Evolutionary conservation across 208 protist species (phyloP).

Genomic region (Trypanosoma lewisi): DNA sequence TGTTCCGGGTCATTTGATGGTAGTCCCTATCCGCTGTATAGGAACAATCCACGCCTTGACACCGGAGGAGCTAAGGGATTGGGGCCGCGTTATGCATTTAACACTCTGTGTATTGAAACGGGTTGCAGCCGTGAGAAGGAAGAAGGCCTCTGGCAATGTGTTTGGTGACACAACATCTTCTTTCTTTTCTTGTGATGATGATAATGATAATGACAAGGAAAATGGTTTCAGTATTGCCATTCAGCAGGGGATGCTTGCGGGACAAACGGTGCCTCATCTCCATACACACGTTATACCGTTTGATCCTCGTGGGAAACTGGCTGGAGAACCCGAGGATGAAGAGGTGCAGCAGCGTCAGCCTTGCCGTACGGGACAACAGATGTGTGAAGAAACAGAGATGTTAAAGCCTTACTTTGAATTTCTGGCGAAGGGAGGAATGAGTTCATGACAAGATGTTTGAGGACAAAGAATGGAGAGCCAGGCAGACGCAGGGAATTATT

Average conservation of each 20-base stretch:
- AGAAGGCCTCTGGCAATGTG: background rate
- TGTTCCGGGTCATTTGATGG: slow-evolving; percentile 73
- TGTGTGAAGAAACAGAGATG: slow-evolving; percentile 54
- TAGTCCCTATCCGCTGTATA: slow-evolving; percentile 78
- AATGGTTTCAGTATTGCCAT: slow-evolving; percentile 73
- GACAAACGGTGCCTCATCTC: slow-evolving; percentile 81
- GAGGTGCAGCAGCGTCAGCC: slow-evolving; percentile 45
- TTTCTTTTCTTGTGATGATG: background rate
- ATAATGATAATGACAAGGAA: background rate
- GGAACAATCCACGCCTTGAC: slow-evolving; percentile 64
- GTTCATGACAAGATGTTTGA: background rate
- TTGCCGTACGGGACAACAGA: slow-evolving; percentile 45
- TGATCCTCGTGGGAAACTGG: slow-evolving; percentile 58
- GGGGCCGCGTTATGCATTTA: slow-evolving; percentile 54
- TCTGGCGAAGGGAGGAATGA: background rate
- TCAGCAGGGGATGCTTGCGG: slow-evolving; percentile 67
- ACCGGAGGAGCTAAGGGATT: slow-evolving; percentile 72
- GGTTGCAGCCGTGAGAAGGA: background rate
- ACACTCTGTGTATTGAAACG: slow-evolving; percentile 60
- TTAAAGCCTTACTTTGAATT: slow-evolving; percentile 43
- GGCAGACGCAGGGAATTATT: too few relatives aligned
- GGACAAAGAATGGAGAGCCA: background rate
- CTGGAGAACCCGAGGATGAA: slow-evolving; percentile 68
- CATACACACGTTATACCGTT: slow-evolving; percentile 87
- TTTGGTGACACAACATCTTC: background rate